phyloP scores from a whole-genome alignment of 352 stramenopile genomes.

The Pilasporangium apinafurcum region DNA sequence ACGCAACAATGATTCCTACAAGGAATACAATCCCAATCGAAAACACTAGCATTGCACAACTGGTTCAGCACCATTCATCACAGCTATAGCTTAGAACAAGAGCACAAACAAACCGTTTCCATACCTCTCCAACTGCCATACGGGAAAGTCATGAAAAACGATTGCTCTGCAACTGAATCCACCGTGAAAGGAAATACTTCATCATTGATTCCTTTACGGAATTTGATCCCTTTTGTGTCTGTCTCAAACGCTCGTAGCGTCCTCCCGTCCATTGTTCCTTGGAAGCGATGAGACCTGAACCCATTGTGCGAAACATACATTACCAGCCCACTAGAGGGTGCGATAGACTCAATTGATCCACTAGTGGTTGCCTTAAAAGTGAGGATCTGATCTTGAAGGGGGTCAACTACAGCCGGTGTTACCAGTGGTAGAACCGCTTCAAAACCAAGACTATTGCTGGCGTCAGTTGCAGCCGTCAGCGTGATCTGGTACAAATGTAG shows the following conservation, averaged over 20 bases:
- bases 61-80: background rate
- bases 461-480: conserved; percentile 2
- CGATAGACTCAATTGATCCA: conserved; percentile 25
- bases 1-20: conserved; percentile 35
- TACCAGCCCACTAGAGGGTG: conserved; percentile 3
- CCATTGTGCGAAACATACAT: conserved; percentile 67
- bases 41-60: conserved; percentile 18
- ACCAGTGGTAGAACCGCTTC: conserved; percentile 22
- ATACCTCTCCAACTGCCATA: conserved; percentile 52
- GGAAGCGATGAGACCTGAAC: conserved; percentile 41
- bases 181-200: too few species aligned
- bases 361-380: conserved; percentile 13
- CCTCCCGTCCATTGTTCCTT: conserved; percentile 31
- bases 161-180: conserved; percentile 12
- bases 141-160: conserved; percentile 29
- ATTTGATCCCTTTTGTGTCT: too few species aligned
- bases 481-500: conserved; percentile 39
- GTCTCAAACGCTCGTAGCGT: conserved; percentile 17
- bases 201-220: too few species aligned
- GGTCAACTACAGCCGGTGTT: conserved; percentile 17
- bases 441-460: background rate
- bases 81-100: background rate
- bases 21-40: conserved; percentile 40
- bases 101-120: background rate
- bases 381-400: too few species aligned